Percentiles rank a stretch among this genome's conserved stretches.
These are phyloP conservation scores for Epichloe bromicola DNA, from an alignment of 2,329 filamentous ascomycete genomes.

Conservation along the genomic window DNA sequence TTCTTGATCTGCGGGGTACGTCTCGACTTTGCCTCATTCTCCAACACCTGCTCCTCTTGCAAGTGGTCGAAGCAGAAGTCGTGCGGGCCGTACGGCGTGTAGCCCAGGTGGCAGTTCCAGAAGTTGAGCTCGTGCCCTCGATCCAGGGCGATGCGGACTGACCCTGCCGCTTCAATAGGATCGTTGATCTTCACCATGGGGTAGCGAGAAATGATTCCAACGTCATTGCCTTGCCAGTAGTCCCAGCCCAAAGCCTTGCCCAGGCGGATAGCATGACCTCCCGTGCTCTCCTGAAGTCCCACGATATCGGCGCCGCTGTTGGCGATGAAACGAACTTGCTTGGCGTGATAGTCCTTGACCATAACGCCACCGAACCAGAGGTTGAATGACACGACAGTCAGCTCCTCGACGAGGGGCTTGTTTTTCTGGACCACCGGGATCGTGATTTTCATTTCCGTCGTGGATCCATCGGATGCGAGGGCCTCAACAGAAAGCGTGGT, in stretches of 20 bases:
- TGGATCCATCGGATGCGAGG: constrained; percentile 13
- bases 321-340: constrained; percentile 24
- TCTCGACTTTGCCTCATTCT: constrained; percentile 22
- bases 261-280: constrained; percentile 18
- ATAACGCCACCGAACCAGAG: constrained; percentile 25
- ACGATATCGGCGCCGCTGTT: constrained; percentile 20
- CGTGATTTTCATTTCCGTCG: constrained; percentile 14
- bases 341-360: constrained; percentile 25
- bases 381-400: constrained; percentile 26
- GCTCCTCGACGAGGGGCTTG: constrained; percentile 18
- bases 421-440: constrained; percentile 19
- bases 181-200: constrained; percentile 19
- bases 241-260: constrained; percentile 26
- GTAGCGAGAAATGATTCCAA: constrained; percentile 24
- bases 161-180: constrained; percentile 16
- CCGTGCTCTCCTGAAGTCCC: constrained; percentile 24
- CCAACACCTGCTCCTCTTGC: constrained; percentile 19
- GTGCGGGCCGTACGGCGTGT: constrained; percentile 29
- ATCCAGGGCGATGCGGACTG: constrained; percentile 22
- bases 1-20: constrained; percentile 25
- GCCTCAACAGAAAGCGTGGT: constrained; percentile 18
- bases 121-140: constrained; percentile 18
- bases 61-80: constrained; percentile 27
- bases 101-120: constrained; percentile 24
- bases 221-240: constrained; percentile 19